phyloP scores from a whole-genome alignment of 345 rosid genomes.

The Angophora floribunda region DNA sequence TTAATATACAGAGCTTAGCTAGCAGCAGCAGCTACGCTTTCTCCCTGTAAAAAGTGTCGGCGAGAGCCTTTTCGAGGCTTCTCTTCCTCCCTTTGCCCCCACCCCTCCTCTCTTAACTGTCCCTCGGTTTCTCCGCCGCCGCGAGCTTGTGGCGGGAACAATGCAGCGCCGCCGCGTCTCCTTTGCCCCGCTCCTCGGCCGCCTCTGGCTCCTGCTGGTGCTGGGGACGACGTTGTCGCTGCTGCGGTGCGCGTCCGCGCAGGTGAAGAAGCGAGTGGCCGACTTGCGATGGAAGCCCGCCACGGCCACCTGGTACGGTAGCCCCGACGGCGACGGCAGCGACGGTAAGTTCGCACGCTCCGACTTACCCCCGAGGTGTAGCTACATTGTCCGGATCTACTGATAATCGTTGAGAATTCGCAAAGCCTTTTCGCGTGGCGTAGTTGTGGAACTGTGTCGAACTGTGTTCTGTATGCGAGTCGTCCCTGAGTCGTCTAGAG shows the following conservation, averaged over 20 bases:
- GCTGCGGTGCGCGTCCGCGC: neutral
- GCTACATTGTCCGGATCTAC: neutral
- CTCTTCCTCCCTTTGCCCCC: neutral
- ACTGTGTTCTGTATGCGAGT: neutral
- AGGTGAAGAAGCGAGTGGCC: slow-evolving; percentile 7
- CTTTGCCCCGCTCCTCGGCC: neutral
- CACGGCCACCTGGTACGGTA: slow-evolving; percentile 97
- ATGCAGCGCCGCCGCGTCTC: slow-evolving; percentile 20
- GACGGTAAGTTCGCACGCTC: slow-evolving; percentile 33
- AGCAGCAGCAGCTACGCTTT: neutral
- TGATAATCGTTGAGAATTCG: neutral
- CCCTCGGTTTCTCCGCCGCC: slow-evolving; percentile 4
- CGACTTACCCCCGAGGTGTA: neutral
- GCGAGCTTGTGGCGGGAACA: slow-evolving; percentile 1
- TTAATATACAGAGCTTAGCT: neutral
- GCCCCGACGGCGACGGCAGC: slow-evolving; percentile 96
- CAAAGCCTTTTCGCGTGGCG: neutral
- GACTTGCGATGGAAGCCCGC: slow-evolving; percentile 69
- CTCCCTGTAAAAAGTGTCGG: neutral
- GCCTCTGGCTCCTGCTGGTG: neutral
- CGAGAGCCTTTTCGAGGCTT: neutral
- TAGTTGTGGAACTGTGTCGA: too few relatives aligned
- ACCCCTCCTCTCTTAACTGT: neutral
- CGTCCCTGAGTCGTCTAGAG: neutral
- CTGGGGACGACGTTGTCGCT: neutral